phyloP scores from a whole-genome alignment of 1,139 yeast genomes.

The Keqinozyma sinolaborantium region DNA sequence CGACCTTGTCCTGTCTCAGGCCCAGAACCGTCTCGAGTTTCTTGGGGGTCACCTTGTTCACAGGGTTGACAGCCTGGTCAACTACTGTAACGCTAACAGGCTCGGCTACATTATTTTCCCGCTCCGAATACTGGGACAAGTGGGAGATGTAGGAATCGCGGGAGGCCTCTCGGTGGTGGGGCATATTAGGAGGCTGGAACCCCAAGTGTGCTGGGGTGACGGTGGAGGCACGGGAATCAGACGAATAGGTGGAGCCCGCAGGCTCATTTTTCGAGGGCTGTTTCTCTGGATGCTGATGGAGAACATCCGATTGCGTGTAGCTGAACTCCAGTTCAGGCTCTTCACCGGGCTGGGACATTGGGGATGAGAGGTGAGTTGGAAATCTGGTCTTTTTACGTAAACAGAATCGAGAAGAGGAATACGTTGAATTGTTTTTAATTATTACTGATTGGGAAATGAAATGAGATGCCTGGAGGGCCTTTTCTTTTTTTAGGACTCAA shows the following conservation, averaged over 20 bases:
- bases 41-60: conserved; percentile 8
- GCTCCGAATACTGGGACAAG: conserved; percentile 28
- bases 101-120: conserved; percentile 13
- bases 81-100: conserved; percentile 22
- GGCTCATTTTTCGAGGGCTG: too few relatives aligned
- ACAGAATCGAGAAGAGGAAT: too few relatives aligned
- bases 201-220: neutral
- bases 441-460: conserved; percentile 11
- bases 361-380: too few relatives aligned
- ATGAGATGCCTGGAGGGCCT: conserved; percentile 3
- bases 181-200: neutral
- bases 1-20: conserved; percentile 6
- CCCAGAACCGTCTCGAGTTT: conserved; percentile 4
- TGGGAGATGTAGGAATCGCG: conserved; percentile 25
- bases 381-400: too few relatives aligned
- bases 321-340: too few relatives aligned
- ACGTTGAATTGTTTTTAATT: conserved; percentile 6
- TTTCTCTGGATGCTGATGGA: too few relatives aligned
- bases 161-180: conserved; percentile 1
- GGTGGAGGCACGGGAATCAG: neutral
- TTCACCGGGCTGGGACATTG: too few relatives aligned
- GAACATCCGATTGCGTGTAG: too few relatives aligned
- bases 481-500: too few relatives aligned
- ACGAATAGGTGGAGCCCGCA: neutral
- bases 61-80: conserved; percentile 13